Base-by-base conservation (phyloP, 495 filamentous ascomycete genomes). In the Penicillium parvum region DNA sequence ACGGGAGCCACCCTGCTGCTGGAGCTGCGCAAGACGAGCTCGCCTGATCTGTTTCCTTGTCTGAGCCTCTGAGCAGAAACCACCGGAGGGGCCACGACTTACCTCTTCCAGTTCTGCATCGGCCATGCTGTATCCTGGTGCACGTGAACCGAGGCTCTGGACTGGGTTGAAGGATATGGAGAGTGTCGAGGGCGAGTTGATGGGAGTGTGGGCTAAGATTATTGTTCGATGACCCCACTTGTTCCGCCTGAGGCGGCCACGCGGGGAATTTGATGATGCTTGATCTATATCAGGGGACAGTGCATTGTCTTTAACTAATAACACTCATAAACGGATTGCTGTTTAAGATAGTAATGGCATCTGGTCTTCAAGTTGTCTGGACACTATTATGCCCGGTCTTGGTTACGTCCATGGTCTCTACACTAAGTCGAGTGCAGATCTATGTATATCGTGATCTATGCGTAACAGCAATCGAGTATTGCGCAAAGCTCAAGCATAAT, bases 11-110 rank as follows among this genome's bases (percentile, higher is more conserved):
- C 68, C 66, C 45, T 69, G 63, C 61, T 91, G 73, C 61, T 89
- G 89, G 41, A 96, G 85, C 69, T 96, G 90, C 58, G 88, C 86
- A 25, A 95, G 79, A 43, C 90, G 88, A 49, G 90, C 90, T 63
- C 83, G 83, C 54, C 90, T 74, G 63, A 96, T 95, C 86, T 95
- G 51, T 43, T 34, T 44, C 25, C 14, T 26, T 32, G 8, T 35
- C 10, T 50, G 28, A 48, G 30, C 14, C n/a, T 30, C 23, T 37
- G 17, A 37, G 39, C 47, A 26, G 42, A 30, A 4, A 18, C 3
- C 5, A 18, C 11, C 19, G 18, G 34, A 17, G 32, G 16, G 10
- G 27, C 2, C 21, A 8, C 4, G 21, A 17, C 68, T 45, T 42
- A 88, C 86, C 73, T 87, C 79, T 63, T 90, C 88, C 40, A 95